Percentiles rank a stretch among this genome's conserved stretches.
These are phyloP conservation scores for Candida boidinii DNA, from an alignment of 805 yeast species.

Conservation along the genomic window DNA sequence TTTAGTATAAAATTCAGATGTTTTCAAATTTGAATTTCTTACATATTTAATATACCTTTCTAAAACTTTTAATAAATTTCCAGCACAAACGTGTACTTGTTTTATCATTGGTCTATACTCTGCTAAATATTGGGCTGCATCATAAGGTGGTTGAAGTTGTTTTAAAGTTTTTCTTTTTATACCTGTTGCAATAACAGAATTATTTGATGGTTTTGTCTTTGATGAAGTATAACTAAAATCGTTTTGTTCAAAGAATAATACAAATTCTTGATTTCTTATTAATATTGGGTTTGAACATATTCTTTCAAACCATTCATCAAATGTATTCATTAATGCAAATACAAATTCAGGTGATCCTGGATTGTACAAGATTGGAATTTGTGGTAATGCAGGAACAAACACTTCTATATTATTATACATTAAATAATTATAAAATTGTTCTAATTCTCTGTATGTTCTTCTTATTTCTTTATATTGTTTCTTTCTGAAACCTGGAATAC, in stretches of 20 bases:
- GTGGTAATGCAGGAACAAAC: slow-evolving; percentile 85
- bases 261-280: slow-evolving; percentile 79
- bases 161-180: slow-evolving; percentile 81
- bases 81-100: slow-evolving; percentile 52
- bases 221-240: slow-evolving; percentile 30
- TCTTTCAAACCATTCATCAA: slow-evolving; percentile 85
- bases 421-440: slow-evolving; percentile 66
- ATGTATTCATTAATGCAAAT: slow-evolving; percentile 40
- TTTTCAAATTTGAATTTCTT: slow-evolving; percentile 38
- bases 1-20: slow-evolving; percentile 37
- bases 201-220: slow-evolving; percentile 28
- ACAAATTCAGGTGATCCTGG: slow-evolving; percentile 78
- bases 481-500: slow-evolving; percentile 71
- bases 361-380: slow-evolving; percentile 68
- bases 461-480: slow-evolving; percentile 62
- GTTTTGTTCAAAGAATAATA: slow-evolving; percentile 45
- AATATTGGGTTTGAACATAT: slow-evolving; percentile 69
- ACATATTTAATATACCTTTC: slow-evolving; percentile 53
- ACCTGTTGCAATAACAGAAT: slow-evolving; percentile 66
- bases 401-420: slow-evolving; percentile 82
- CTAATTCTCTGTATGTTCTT: slow-evolving; percentile 73
- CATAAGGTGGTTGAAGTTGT: slow-evolving; percentile 88
- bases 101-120: slow-evolving; percentile 84
- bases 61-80: slow-evolving; percentile 40
- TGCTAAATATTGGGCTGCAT: slow-evolving; percentile 72